Evolutionary conservation across 169 alveolate genomes (phyloP), one percentile per base, ranked within the genome.

Genomic region (Cyclospora cayetanensis): DNA sequence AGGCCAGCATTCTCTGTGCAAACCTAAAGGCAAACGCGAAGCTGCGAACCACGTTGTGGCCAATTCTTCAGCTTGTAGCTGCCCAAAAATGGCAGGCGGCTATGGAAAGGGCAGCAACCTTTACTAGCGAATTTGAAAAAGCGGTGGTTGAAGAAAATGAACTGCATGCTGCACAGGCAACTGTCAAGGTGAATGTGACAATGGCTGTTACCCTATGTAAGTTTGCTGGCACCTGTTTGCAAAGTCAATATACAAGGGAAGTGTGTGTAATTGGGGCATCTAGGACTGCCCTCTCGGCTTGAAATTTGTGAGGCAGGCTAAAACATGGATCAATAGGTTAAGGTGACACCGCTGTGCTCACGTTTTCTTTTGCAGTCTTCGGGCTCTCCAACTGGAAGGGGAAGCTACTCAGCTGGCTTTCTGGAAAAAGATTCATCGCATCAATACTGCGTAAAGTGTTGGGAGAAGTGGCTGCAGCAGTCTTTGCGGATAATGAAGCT

Each of bases 1-100:
- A 79, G 53, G 72, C 89, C 12, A 79, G 37, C 53, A 60, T 79
- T 31, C 37, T 79, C 37, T 79, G 89, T 52, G 89, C 70, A 52
- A 53, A 79, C 22, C 25, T 79, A 0, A 39, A 0, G 1, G 52
- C 46, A 31, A 72, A 39, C 5, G 74, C 41, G 39, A 79, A 79
- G 52, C 74, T 79, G 89, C 70, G 89, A 4, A 41, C 52, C 34
- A 50, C 72, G 22, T 25, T 79, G 50, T 18, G 52, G 34, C 89
- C 89, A 25, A 79, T 79, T 39, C 41, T 79, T 31, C 9, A 15
- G 5, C 53, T 50, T 11, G 74, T 79, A 29, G 89, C 89, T 18
- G 5, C 29, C 0, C 37, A 34, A 0, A 52, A 79, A 41, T n/a
- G 41, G 50, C 74, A 79, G 25, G 53, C 27, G 31, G 89, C 89